These are phyloP conservation scores for Colletotrichum abscissum DNA, from an alignment of 2,329 filamentous ascomycete species.

Conservation along the genomic window DNA sequence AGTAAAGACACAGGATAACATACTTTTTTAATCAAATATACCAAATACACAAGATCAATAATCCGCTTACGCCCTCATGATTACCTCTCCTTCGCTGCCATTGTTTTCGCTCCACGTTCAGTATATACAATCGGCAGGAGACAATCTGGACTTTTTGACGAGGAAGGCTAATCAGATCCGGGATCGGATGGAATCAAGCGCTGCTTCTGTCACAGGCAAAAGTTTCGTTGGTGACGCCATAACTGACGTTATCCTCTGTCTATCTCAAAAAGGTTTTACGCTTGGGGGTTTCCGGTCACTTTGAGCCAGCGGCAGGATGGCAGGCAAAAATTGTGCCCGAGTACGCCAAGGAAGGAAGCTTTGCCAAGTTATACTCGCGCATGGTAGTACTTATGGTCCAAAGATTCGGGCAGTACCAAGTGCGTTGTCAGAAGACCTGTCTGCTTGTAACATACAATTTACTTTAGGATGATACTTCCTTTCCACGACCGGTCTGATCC, in stretches of 20 bases:
- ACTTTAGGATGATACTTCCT: too few species aligned
- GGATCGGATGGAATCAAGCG: not conserved
- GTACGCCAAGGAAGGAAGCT: too few species aligned
- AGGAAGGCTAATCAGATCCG: not conserved
- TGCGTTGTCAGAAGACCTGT: too few species aligned
- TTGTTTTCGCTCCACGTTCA: not conserved
- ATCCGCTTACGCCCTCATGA: not conserved
- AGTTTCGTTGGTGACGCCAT: slow-evolving; percentile 6
- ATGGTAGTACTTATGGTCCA: too few species aligned
- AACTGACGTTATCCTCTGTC: not conserved
- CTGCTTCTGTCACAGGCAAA: not conserved
- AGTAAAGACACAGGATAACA: slow-evolving; percentile 4
- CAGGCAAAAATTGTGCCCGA: too few species aligned
- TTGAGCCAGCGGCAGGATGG: too few species aligned
- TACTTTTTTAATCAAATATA: slow-evolving; percentile 17
- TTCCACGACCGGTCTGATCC: too few species aligned
- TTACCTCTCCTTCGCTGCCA: not conserved
- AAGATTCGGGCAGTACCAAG: too few species aligned
- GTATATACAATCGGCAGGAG: not conserved
- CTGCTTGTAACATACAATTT: too few species aligned
- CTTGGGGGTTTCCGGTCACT: too few species aligned
- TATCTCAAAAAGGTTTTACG: too few species aligned
- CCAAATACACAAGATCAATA: not conserved
- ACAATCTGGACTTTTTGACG: not conserved
- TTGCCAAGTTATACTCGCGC: too few species aligned